phyloP scores from a whole-genome alignment of 1,284 basidiomycete genomes.

The Mycosarcoma mackinlayi region DNA sequence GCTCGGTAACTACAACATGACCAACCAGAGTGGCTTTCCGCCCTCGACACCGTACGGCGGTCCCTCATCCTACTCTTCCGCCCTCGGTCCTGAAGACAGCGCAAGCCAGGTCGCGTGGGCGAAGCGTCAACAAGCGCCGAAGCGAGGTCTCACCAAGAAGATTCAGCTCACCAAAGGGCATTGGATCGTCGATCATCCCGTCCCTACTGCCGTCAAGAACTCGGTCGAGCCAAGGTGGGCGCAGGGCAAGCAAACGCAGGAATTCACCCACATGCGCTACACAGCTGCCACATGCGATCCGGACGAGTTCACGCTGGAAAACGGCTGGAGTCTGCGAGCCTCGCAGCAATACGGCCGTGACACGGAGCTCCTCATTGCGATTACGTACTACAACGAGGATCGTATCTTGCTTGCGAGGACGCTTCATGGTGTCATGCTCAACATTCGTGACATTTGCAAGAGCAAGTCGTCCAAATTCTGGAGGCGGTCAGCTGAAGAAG shows the following conservation, averaged over 20 bases:
- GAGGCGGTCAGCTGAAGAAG: constrained; percentile 77
- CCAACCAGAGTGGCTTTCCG: constrained; percentile 22
- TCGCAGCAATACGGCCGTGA: constrained; percentile 84
- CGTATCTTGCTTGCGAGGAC: constrained; percentile 81
- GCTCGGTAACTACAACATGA: constrained; percentile 28
- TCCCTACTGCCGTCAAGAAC: constrained; percentile 85
- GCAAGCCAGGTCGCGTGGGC: constrained; percentile 64
- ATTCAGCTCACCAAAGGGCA: constrained; percentile 83
- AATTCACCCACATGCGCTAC: constrained; percentile 90
- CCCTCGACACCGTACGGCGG: constrained; percentile 38
- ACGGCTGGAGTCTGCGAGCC: constrained; percentile 82
- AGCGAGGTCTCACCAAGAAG: constrained; percentile 74
- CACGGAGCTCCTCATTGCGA: constrained; percentile 85
- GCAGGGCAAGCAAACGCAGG: constrained; percentile 69
- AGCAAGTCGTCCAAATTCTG: constrained; percentile 92
- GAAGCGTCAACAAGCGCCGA: constrained; percentile 67
- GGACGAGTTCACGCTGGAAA: constrained; percentile 80
- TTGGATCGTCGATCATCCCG: constrained; percentile 72
- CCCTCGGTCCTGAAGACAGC: constrained; percentile 50
- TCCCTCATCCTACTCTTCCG: constrained; percentile 34
- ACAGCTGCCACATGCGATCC: constrained; percentile 87
- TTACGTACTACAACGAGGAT: constrained; percentile 84
- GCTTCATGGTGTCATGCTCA: constrained; percentile 94
- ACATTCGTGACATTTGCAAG: constrained; percentile 98
- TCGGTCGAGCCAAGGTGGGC: constrained; percentile 85